A percentile compares a stretch with the other conserved stretches of the same genome.
Conservation (phyloP, 768 basidiomycete genomes). For the Trametes villosa region DNA sequence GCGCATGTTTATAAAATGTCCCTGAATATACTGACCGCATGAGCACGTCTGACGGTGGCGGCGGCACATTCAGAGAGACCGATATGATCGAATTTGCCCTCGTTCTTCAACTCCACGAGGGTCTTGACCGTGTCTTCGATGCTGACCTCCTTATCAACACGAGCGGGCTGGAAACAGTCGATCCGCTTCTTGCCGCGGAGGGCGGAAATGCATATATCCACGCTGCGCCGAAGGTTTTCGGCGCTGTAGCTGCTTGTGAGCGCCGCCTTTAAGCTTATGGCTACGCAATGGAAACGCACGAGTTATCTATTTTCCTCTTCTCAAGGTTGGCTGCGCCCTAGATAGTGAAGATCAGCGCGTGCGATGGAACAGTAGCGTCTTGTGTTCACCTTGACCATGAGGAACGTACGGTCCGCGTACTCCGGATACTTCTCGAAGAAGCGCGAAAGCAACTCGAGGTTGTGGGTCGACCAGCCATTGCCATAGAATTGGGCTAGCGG, state of each 20-base stretch:
- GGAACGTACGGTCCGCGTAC: constrained; percentile 48
- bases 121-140: constrained; percentile 47
- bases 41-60: constrained; percentile 47
- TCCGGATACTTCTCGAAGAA: constrained; percentile 53
- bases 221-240: constrained; percentile 51
- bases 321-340: constrained; percentile 26
- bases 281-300: constrained; percentile 40
- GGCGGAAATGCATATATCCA: constrained; percentile 45
- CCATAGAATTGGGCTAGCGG: constrained; percentile 61
- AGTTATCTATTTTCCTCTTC: constrained; percentile 26
- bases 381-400: constrained; percentile 50
- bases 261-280: constrained; percentile 40
- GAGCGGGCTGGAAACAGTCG: constrained; percentile 62
- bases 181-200: constrained; percentile 59
- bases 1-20: too few species aligned
- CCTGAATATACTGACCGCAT: constrained; percentile 33
- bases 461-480: constrained; percentile 41
- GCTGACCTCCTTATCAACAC: constrained; percentile 43
- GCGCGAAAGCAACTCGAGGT: constrained; percentile 51
- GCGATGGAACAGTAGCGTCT: too few species aligned
- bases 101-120: constrained; percentile 51
- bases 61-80: constrained; percentile 60
- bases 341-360: too few species aligned
- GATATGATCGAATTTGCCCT: constrained; percentile 63
- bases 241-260: constrained; percentile 35